These are phyloP conservation scores for Pythium catenulatum DNA, from an alignment of 352 stramenopile species.

Conservation along the genomic window DNA sequence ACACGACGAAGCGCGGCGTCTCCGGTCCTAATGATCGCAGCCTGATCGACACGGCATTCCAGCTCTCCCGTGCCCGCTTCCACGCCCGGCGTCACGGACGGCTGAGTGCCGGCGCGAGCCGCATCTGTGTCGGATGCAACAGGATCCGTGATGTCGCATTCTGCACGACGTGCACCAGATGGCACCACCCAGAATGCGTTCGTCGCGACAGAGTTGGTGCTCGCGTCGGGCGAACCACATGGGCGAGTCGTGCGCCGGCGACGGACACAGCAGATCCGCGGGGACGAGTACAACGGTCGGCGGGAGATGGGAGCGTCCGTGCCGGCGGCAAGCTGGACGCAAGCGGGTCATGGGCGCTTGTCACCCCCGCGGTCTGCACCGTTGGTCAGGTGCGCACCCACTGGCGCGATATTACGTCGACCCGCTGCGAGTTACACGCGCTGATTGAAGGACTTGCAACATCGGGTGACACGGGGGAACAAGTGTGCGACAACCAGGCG, in stretches of 20 bases:
- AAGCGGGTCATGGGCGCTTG: background rate
- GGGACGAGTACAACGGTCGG: background rate
- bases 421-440: background rate
- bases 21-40: background rate
- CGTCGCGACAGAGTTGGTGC: background rate
- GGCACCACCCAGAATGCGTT: background rate
- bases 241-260: background rate
- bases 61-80: background rate
- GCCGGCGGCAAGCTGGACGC: background rate
- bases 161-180: background rate
- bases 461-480: background rate
- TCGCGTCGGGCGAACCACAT: background rate
- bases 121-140: background rate
- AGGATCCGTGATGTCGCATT: background rate
- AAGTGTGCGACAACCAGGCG: background rate
- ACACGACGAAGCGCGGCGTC: background rate
- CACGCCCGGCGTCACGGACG: background rate
- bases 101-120: background rate
- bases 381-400: background rate
- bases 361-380: background rate
- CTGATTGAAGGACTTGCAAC: background rate
- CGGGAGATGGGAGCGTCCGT: background rate
- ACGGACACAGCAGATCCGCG: background rate
- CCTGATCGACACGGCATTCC: background rate
- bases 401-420: background rate